Base-by-base conservation (phyloP, 1,284 basidiomycete genomes). In the Malassezia obtusa region DNA sequence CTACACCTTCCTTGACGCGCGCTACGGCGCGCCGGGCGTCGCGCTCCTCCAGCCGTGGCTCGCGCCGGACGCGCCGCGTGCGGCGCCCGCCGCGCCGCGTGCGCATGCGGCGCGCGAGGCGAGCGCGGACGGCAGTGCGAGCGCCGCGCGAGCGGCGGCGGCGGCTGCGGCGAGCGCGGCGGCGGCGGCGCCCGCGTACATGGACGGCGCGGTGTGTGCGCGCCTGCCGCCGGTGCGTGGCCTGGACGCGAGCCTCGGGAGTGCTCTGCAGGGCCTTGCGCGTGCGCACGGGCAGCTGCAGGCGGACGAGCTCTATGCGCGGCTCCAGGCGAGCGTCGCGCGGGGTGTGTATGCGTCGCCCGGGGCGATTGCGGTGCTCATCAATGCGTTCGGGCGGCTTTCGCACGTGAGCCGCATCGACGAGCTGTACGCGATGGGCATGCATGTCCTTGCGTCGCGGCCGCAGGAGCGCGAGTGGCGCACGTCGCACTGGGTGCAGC, bases 391-490 rank as follows among this genome's bases (percentile, higher is more conserved):
- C 33, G 71, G 65, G 30, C 62, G 75, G 74, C 15, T 78, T 83
- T 5, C 75, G 88, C 14, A 75, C 77, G 4, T 71, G 68, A 21
- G 65, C 79, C 49, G 77, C 77, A 64, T 63, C 71, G 49, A 77
- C 78, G 64, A 81, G 81, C 65, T 74, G 74, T 6, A 77, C 71
- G 73, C 81, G 80, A 73, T 78, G 78, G 32, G 75, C 46, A 53
- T 53, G 61, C 58, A 63, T 22, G 58, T 67, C 15, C 45, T 64
- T 24, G 58, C 60, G 33, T 61, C 59, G 12, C 50, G 62, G 22
- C 61, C 41, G 2, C 57, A 59, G 35, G 61, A 71, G 25, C 60
- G 65, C 8, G 52, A 63, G 1, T 72, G 69, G 52, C 78, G 77
- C 57, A 54, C 73, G 15, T 53, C 78, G 14, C 79, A 80, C 3